phyloP scores from a whole-genome alignment of 2,329 filamentous ascomycete genomes.

The Simplicillium aogashimaense region DNA sequence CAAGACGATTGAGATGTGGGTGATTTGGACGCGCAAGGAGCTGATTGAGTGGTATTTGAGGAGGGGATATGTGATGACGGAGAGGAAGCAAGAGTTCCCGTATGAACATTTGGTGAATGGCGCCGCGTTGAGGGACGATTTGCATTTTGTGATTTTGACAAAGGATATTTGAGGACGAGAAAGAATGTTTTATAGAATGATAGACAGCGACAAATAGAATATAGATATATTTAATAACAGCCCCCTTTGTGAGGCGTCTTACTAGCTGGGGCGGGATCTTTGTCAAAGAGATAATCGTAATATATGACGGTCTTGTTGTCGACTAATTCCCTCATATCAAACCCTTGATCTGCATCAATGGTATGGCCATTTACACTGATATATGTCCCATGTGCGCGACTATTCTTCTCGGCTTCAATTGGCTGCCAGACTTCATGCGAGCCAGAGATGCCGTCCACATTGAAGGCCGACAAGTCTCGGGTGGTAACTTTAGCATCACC shows the following conservation, averaged over 20 bases:
- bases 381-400: constrained; percentile 13
- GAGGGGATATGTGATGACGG: constrained; percentile 29
- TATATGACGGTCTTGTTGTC: constrained; percentile 23
- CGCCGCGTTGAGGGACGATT: constrained; percentile 27
- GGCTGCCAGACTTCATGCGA: too few relatives aligned
- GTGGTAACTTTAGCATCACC: constrained; percentile 18
- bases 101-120: constrained; percentile 25
- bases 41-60: constrained; percentile 35
- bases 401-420: neutral
- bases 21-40: constrained; percentile 31
- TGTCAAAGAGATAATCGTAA: constrained; percentile 9
- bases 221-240: constrained; percentile 8
- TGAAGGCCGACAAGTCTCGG: constrained; percentile 11
- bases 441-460: constrained; percentile 2
- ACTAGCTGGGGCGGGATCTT: constrained; percentile 1
- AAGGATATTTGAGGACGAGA: constrained; percentile 22
- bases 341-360: constrained; percentile 24
- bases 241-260: constrained; percentile 9
- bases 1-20: constrained; percentile 29
- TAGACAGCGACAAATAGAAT: neutral
- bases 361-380: constrained; percentile 27
- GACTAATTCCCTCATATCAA: constrained; percentile 24
- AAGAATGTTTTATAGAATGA: too few relatives aligned
- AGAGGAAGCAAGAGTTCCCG: constrained; percentile 30
- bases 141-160: constrained; percentile 29